A percentile compares a stretch with the other conserved stretches of the same genome.
phyloP scores from a whole-genome alignment of 768 basidiomycete genomes.

The Suillus fuscotomentosus region DNA sequence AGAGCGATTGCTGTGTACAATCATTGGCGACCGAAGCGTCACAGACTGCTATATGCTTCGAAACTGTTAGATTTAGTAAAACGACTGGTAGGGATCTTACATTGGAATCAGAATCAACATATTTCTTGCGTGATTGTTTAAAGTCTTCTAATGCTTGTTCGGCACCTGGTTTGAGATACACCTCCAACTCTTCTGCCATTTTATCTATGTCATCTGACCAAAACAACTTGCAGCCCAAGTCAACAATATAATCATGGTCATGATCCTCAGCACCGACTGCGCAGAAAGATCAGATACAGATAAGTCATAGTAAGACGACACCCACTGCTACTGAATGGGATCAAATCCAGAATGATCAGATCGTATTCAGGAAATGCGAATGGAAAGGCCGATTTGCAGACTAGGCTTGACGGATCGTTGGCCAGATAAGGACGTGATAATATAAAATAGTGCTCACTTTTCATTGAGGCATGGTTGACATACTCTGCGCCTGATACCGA shows the following conservation, averaged over 20 bases:
- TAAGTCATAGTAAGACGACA: neutral
- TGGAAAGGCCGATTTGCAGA: slow-evolving; percentile 6
- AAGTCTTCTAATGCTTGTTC: slow-evolving; percentile 26
- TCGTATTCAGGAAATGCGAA: slow-evolving; percentile 25
- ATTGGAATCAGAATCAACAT: neutral
- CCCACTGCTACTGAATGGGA: slow-evolving; percentile 33
- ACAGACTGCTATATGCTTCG: neutral
- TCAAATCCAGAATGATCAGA: slow-evolving; percentile 23
- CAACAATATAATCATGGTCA: slow-evolving; percentile 8
- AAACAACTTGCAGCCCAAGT: slow-evolving; percentile 25
- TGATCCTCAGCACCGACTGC: slow-evolving; percentile 29
- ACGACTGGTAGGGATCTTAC: neutral
- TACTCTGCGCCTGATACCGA: slow-evolving; percentile 13
- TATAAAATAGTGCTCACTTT: slow-evolving; percentile 9
- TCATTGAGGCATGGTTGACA: slow-evolving; percentile 13
- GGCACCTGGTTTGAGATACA: slow-evolving; percentile 20
- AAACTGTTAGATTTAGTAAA: neutral
- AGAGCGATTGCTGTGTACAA: neutral
- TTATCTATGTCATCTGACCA: slow-evolving; percentile 31
- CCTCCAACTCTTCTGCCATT: slow-evolving; percentile 18
- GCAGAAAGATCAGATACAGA: neutral
- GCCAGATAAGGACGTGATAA: slow-evolving; percentile 5
- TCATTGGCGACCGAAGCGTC: neutral
- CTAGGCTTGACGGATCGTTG: slow-evolving; percentile 17
- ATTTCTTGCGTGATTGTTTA: slow-evolving; percentile 14